Evolutionary conservation across 1,284 basidiomycete species (phyloP), one percentile per base, ranked within the genome.

Genomic region (Fomitopsis pinicola): DNA sequence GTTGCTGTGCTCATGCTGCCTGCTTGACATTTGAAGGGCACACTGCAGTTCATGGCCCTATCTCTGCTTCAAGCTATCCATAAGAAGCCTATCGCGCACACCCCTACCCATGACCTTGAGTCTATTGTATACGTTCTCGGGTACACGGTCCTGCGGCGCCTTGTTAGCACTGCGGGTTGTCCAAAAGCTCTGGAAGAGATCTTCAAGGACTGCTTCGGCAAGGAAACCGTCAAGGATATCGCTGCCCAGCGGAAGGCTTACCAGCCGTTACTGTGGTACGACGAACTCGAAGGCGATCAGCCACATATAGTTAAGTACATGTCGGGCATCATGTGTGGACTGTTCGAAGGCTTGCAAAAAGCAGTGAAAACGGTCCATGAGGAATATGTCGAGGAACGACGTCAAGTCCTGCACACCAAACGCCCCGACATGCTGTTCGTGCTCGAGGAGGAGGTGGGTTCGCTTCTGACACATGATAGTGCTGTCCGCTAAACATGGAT

Each of bases 21-120:
- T 28, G 12, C 15, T 10, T 17, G 2, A 17, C 15, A 1, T 1
- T 44, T 22, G 22, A 22, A 56, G 55, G 55, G 40, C 33, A 56
- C 55, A 44, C 14, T 56, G 10, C 55, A 56, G 26, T 56, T 56
- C 55, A 56, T 56, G 55, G 55, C 55, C 22, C n/a, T 44, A 1
- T 3, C 42, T 2, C 19, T 56, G n/a, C 30, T 56, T 3, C 6
- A 9, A 26, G 40, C 55, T 7, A 9, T 55, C 6, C 14, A 22
- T 4, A 36, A 1, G 8, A 6, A 28, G 14, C 3, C 7, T 17
- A 3, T 56, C 5, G 1, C 8, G 15, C 55, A 56, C 17, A 26
- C 14, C 6, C 5, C 55, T 14, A 4, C 40, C 3, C 55, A 56
- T 30, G 55, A 42, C 19, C 40, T 56, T 30, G 55, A 56, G 42